These are phyloP conservation scores for Suillus luteus DNA, from an alignment of 768 basidiomycete species.

Conservation along the genomic window DNA sequence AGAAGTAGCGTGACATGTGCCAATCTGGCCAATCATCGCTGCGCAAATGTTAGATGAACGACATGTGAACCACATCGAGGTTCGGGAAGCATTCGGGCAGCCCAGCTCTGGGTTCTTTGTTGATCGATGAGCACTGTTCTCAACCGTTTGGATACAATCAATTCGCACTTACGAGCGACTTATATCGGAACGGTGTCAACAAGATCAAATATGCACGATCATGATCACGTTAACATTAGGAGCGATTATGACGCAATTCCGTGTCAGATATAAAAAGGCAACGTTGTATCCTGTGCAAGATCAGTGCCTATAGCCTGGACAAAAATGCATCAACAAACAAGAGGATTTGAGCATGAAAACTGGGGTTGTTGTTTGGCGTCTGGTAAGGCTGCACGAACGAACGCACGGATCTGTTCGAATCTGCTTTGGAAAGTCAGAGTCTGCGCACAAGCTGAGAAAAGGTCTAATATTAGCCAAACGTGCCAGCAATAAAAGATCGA, in stretches of 20 bases:
- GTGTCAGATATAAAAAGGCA: conserved; percentile 5
- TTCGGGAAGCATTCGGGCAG: conserved; percentile 1
- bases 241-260: not conserved
- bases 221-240: not conserved
- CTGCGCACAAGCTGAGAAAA: not conserved
- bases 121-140: not conserved
- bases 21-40: not conserved
- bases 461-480: not conserved
- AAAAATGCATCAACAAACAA: not conserved
- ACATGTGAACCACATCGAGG: not conserved
- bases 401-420: not conserved
- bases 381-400: not conserved
- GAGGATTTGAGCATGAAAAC: not conserved
- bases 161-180: not conserved
- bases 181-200: not conserved
- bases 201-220: not conserved
- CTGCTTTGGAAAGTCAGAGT: not conserved
- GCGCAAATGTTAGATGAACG: not conserved
- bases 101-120: not conserved
- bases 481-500: not conserved
- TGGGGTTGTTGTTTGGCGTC: conserved; percentile 5
- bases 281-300: not conserved
- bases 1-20: not conserved
- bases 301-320: conserved; percentile 4
- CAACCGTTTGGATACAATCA: not conserved